These are phyloP conservation scores for Aspergillus alliaceus DNA, from an alignment of 2,329 filamentous ascomycete genomes.

Conservation along the genomic window DNA sequence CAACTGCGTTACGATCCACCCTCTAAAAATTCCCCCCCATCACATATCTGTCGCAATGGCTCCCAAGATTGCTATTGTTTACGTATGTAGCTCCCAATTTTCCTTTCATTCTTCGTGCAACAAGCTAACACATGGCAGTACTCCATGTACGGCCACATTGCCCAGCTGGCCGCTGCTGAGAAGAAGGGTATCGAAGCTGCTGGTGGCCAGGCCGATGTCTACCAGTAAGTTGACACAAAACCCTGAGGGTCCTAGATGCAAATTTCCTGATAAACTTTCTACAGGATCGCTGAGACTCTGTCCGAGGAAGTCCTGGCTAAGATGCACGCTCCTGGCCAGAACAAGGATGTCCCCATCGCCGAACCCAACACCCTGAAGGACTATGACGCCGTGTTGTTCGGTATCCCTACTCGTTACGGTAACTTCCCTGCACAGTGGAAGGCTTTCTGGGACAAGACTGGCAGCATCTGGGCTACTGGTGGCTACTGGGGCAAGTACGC, in stretches of 20 bases:
- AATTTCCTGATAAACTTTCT: slow-evolving; percentile 3
- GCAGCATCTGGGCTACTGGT: slow-evolving; percentile 77
- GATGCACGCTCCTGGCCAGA: slow-evolving; percentile 87
- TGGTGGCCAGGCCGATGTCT: slow-evolving; percentile 78
- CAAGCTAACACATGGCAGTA: slow-evolving; percentile 57
- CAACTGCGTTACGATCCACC: too few relatives aligned
- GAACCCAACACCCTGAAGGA: slow-evolving; percentile 62
- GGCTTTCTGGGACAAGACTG: slow-evolving; percentile 79
- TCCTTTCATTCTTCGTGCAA: too few relatives aligned
- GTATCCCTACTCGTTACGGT: slow-evolving; percentile 93
- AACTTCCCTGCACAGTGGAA: slow-evolving; percentile 98
- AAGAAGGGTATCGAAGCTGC: slow-evolving; percentile 85
- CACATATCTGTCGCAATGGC: slow-evolving; percentile 63
- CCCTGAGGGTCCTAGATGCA: slow-evolving; percentile 4
- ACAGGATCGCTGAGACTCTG: slow-evolving; percentile 80
- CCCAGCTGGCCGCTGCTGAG: slow-evolving; percentile 81
- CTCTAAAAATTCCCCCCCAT: neutral
- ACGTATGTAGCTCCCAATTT: slow-evolving; percentile 55
- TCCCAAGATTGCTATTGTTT: slow-evolving; percentile 89
- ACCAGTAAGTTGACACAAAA: slow-evolving; percentile 60
- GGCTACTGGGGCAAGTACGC: slow-evolving; percentile 84
- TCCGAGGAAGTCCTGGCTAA: slow-evolving; percentile 77
- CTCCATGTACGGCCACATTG: slow-evolving; percentile 92
- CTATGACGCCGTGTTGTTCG: slow-evolving; percentile 89
- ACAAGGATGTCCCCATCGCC: slow-evolving; percentile 66